Conservation (phyloP, 352 stramenopile genomes). For the Phytophthora tubulina region DNA sequence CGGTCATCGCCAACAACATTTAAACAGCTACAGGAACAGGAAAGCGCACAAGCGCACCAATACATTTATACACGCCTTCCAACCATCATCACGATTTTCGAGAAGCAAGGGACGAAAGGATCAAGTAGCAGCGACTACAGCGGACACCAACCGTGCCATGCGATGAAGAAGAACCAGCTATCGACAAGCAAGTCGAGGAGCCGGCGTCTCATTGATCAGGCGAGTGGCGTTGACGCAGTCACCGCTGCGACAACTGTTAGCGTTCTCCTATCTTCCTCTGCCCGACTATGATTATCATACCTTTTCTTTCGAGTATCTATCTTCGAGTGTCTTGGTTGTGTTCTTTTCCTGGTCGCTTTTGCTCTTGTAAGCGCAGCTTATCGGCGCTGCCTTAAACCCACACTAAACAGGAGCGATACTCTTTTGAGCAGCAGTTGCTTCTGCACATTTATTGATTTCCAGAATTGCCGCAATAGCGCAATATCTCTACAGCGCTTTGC, state of each 20-base stretch:
- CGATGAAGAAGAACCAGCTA: slow-evolving; percentile 1
- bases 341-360: background rate
- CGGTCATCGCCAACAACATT: slow-evolving; percentile 91
- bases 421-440: background rate
- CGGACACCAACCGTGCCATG: background rate
- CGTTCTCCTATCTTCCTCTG: slow-evolving; percentile 29
- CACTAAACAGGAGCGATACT: background rate
- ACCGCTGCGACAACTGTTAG: slow-evolving; percentile 16
- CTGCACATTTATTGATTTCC: slow-evolving; percentile 27
- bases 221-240: slow-evolving; percentile 12
- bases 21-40: slow-evolving; percentile 53
- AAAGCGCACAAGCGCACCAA: slow-evolving; percentile 34
- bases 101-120: slow-evolving; percentile 20
- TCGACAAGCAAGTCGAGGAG: slow-evolving; percentile 14
- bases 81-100: slow-evolving; percentile 31
- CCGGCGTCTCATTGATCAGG: background rate
- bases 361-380: background rate
- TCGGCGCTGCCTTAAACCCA: background rate
- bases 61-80: slow-evolving; percentile 45
- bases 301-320: slow-evolving; percentile 6
- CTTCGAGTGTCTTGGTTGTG: background rate
- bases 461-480: slow-evolving; percentile 9
- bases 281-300: slow-evolving; percentile 31
- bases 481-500: slow-evolving; percentile 6
- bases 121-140: slow-evolving; percentile 18